These are phyloP conservation scores for Phyllosticta paracitricarpa DNA, from an alignment of 2,329 filamentous ascomycete genomes.

Conservation along the genomic window DNA sequence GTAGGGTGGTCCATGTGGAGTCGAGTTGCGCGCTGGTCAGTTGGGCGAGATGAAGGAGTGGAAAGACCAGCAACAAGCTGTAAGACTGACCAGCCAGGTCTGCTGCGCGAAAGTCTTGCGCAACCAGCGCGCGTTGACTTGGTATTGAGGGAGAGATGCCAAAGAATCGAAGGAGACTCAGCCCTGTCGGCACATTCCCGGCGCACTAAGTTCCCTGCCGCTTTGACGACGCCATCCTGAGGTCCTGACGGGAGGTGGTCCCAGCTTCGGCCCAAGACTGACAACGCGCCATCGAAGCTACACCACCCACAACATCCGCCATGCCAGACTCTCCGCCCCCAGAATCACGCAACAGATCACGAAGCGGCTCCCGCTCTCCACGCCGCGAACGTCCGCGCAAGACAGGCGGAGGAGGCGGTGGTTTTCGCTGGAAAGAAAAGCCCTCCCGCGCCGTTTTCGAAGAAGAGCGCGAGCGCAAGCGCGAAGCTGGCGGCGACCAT, in stretches of 20 bases:
- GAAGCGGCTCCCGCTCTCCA: conserved; percentile 20
- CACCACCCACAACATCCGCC: background rate
- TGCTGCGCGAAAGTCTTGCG: background rate
- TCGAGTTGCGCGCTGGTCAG: background rate
- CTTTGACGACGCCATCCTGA: background rate
- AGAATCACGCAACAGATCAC: conserved; percentile 15
- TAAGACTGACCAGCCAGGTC: background rate
- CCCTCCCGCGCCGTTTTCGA: conserved; percentile 11
- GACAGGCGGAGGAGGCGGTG: conserved; percentile 31
- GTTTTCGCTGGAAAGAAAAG: conserved; percentile 52
- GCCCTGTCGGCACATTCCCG: background rate
- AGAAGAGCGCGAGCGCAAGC: conserved; percentile 15
- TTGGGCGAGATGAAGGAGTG: background rate
- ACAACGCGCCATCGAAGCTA: background rate
- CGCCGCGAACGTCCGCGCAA: conserved; percentile 20
- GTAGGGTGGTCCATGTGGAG: conserved; percentile 1
- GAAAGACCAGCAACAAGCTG: background rate
- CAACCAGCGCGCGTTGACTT: background rate
- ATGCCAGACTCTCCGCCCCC: conserved; percentile 14
- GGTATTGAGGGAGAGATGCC: background rate
- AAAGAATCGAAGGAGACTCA: background rate
- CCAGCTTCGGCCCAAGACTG: background rate
- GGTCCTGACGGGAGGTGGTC: background rate
- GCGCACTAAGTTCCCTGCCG: background rate
- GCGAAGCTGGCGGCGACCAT: conserved; percentile 12